phyloP scores from a whole-genome alignment of 768 basidiomycete species.

The Cystofilobasidium macerans region DNA sequence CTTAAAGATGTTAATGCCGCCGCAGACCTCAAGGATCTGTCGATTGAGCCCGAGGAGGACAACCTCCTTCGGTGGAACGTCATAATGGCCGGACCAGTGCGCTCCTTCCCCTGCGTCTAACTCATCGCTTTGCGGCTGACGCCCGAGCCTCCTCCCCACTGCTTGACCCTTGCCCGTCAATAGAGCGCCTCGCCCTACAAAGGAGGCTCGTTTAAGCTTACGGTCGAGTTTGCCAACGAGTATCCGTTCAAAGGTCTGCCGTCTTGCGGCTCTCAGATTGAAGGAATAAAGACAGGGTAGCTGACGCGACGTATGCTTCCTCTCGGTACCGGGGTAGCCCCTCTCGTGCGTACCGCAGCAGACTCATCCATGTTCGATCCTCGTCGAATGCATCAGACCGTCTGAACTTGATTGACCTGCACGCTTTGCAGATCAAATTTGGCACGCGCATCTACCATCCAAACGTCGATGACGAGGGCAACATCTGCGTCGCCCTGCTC shows the following conservation, averaged over 20 bases:
- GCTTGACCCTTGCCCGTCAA: no score
- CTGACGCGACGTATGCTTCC: not conserved
- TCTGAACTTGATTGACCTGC: no score
- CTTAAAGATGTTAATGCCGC: conserved; percentile 18
- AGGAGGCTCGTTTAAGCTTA: conserved; percentile 36
- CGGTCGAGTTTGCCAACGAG: conserved; percentile 35
- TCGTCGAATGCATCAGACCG: no score
- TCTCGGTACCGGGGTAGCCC: conserved; percentile 27
- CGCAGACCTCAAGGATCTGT: conserved; percentile 28
- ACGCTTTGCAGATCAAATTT: conserved; percentile 35
- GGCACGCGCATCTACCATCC: conserved; percentile 39
- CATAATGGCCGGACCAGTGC: conserved; percentile 36
- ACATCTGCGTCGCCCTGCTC: conserved; percentile 39
- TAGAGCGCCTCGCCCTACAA: conserved; percentile 34
- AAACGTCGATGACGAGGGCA: conserved; percentile 39
- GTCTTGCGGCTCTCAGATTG: not conserved
- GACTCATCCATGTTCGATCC: not conserved
- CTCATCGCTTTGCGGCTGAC: not conserved
- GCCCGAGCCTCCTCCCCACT: not conserved
- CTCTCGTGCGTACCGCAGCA: conserved; percentile 27
- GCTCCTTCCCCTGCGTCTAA: conserved; percentile 19
- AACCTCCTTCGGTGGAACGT: conserved; percentile 36
- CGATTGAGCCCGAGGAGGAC: conserved; percentile 34
- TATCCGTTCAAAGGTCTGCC: conserved; percentile 38
- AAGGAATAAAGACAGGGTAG: no score